Evolutionary conservation across 2,329 filamentous ascomycete species (phyloP), one percentile per base, ranked within the genome.

Genomic region (Aspergillus fumigatus): DNA sequence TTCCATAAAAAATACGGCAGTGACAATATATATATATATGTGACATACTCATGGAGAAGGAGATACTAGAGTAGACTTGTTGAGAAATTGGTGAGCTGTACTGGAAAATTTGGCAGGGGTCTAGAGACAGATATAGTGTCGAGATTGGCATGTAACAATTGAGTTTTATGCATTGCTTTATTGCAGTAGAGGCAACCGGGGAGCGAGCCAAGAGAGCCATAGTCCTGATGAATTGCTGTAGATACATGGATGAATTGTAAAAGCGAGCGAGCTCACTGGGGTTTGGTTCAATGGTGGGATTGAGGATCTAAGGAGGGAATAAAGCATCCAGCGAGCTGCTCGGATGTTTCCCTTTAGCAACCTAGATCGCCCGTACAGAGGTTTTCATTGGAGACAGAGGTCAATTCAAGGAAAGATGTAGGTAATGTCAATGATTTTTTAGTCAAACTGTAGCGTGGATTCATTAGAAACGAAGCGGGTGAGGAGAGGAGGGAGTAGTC

Each of bases 401-500:
- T 57, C 62, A 48, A 62, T 63, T 60, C 58, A 58, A 53, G 54
- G 58, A 50, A 55, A 56, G 52, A 60, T 59, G 48, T 54, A 56
- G 45, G 26, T 57, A 57, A 56, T 48, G 52, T 55, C 25, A 45
- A 19, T 19, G 51, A 23, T 54, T 11, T 47, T 52, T 52, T 59
- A 64, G 52, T 65, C 63, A 50, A 67, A 65, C 65, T 64, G 53
- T 25, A 54, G 35, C 53, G 55, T 56, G 65, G 32, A 35, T 35
- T 65, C 67, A 65, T 74, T 65, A 62, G 72, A 72, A 67, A 72
- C 32, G 32, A 14, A 38, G 32, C 49, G 1, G 43, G 17, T 3
- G 52, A 7, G 27, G 25, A 11, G 11, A 29, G 25, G 8, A 11
- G 25, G 6, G 23, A 49, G 10, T 41, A 48, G 10, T 26, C 48